Evolutionary conservation across 768 basidiomycete genomes (phyloP).

Genomic region (Mycena vulgaris): DNA sequence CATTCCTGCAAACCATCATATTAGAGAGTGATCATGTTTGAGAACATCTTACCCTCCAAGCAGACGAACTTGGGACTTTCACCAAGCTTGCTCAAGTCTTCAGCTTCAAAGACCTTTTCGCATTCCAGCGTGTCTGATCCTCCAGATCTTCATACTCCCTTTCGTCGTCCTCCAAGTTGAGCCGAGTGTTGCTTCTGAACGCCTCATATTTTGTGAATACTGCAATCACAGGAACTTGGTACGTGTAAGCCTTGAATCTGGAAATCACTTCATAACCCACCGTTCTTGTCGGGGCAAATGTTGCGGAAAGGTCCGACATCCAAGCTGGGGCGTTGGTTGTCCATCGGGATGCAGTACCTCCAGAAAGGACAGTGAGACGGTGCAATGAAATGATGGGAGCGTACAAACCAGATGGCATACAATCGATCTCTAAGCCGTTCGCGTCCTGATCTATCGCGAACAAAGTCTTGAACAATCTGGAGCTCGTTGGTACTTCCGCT

Average conservation of each 20-base stretch:
- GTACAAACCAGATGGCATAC: conserved; percentile 11
- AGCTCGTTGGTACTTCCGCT: neutral
- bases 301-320: conserved; percentile 1
- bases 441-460: neutral
- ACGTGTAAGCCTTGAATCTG: too few species aligned
- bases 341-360: conserved; percentile 16
- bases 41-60: too few species aligned
- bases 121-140: too few species aligned
- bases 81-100: too few species aligned
- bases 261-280: too few species aligned
- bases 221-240: conserved; percentile 11
- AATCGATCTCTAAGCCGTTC: neutral
- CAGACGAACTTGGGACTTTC: too few species aligned
- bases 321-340: conserved; percentile 1
- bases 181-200: conserved; percentile 2
- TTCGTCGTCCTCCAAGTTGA: conserved; percentile 7
- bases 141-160: too few species aligned
- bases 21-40: too few species aligned
- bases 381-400: too few species aligned
- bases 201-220: conserved; percentile 17
- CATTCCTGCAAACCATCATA: conserved; percentile 2
- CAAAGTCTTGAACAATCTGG: neutral
- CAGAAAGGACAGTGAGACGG: neutral
- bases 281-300: too few species aligned
- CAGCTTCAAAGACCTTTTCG: too few species aligned